These are phyloP conservation scores for Penicillium bialowiezense DNA, from an alignment of 495 filamentous ascomycete genomes.

Conservation along the genomic window DNA sequence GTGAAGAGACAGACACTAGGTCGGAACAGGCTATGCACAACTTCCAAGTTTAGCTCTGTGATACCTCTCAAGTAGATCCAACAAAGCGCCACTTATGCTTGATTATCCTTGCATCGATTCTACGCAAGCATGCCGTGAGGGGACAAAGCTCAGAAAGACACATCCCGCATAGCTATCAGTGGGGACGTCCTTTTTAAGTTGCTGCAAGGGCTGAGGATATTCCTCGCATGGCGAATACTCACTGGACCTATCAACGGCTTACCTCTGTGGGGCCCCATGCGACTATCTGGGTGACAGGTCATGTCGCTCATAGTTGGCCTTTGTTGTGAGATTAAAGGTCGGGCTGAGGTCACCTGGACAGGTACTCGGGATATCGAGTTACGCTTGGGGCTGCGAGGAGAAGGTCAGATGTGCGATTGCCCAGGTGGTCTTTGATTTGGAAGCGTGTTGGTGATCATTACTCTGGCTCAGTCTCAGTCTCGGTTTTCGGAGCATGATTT, in stretches of 20 bases:
- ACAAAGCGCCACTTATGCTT: conserved; percentile 32
- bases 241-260: not conserved
- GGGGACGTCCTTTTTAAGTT: conserved; percentile 47
- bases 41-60: too few species aligned
- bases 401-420: too few species aligned
- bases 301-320: conserved; percentile 13
- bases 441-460: too few species aligned
- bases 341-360: too few species aligned
- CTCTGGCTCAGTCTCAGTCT: too few species aligned
- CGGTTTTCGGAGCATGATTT: too few species aligned
- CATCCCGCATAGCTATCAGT: conserved; percentile 43
- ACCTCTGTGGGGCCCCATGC: conserved; percentile 1
- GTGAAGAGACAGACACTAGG: too few species aligned
- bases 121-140: conserved; percentile 33
- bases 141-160: conserved; percentile 31
- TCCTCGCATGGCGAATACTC: conserved; percentile 40
- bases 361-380: too few species aligned
- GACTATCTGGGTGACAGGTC: conserved; percentile 19
- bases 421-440: too few species aligned
- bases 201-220: conserved; percentile 45
- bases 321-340: conserved; percentile 30
- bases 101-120: conserved; percentile 37
- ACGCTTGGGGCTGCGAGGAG: too few species aligned
- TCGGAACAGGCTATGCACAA: too few species aligned
- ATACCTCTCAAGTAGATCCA: conserved; percentile 14